Percentiles rank a stretch among this genome's conserved stretches.
Evolutionary conservation across 139 green algal genomes (phyloP).

Genomic region (Nannochloris sp.): DNA sequence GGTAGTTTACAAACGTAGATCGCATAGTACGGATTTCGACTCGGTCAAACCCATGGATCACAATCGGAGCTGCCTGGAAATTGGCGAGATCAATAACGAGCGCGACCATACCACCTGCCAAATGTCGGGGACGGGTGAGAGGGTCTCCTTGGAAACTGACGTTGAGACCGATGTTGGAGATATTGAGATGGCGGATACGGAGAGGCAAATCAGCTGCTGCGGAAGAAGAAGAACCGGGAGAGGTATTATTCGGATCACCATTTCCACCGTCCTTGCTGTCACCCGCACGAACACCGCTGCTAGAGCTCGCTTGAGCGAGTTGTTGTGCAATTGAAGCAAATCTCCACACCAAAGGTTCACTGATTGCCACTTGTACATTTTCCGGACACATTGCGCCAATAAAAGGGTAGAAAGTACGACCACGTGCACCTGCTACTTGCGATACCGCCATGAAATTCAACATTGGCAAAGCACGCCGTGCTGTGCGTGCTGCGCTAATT

Average conservation of each 20-base stretch:
- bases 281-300: slow-evolving; percentile 5
- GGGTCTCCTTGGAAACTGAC: slow-evolving; percentile 65
- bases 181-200: slow-evolving; percentile 49
- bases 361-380: slow-evolving; percentile 42
- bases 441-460: slow-evolving; percentile 17
- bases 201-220: slow-evolving; percentile 38
- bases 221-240: no score
- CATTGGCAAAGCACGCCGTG: slow-evolving; percentile 6
- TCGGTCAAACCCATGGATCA: slow-evolving; percentile 48
- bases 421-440: slow-evolving; percentile 31
- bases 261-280: neutral
- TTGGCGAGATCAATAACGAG: slow-evolving; percentile 60
- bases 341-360: slow-evolving; percentile 58
- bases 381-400: slow-evolving; percentile 36
- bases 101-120: slow-evolving; percentile 13
- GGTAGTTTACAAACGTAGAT: slow-evolving; percentile 22
- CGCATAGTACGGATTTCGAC: slow-evolving; percentile 25
- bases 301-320: slow-evolving; percentile 4
- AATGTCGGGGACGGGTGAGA: slow-evolving; percentile 31
- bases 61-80: slow-evolving; percentile 62
- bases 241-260: no score
- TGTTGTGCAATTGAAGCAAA: slow-evolving; percentile 26
- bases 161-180: slow-evolving; percentile 39
- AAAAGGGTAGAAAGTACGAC: slow-evolving; percentile 50
- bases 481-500: neutral